Evolutionary conservation across 805 yeast genomes (phyloP).

Genomic region (Ogataea siamensis): DNA sequence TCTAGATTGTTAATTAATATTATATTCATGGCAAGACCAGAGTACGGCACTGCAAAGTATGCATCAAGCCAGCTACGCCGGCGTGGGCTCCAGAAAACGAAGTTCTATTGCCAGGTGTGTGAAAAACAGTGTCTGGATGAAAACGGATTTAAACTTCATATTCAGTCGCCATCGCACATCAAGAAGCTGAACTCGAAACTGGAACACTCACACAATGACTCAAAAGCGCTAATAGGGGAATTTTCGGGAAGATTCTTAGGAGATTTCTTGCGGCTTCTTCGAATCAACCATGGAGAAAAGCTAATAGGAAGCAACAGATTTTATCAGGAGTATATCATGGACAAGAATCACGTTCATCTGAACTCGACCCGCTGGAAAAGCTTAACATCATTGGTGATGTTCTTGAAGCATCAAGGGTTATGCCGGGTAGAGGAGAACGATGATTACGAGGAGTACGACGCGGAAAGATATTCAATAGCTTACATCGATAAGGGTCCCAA

Average conservation of each 20-base stretch:
- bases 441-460: constrained; percentile 34
- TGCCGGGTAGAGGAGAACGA: constrained; percentile 48
- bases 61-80: constrained; percentile 76
- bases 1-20: background rate
- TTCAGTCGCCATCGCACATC: constrained; percentile 75
- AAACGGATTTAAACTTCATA: constrained; percentile 90
- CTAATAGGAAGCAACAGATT: constrained; percentile 75
- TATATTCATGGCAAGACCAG: constrained; percentile 51
- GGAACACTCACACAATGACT: constrained; percentile 40
- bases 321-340: constrained; percentile 85
- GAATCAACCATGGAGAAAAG: constrained; percentile 78
- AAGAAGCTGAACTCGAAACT: constrained; percentile 48
- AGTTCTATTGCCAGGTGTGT: constrained; percentile 89
- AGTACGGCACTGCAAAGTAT: constrained; percentile 65
- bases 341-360: constrained; percentile 84
- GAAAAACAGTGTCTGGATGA: constrained; percentile 93
- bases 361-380: constrained; percentile 82
- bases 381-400: constrained; percentile 63
- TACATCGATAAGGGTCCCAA: constrained; percentile 56
- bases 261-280: constrained; percentile 63
- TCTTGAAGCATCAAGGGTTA: constrained; percentile 54
- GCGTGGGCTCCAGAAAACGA: constrained; percentile 79
- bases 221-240: constrained; percentile 41
- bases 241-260: constrained; percentile 58
- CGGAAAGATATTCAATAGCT: constrained; percentile 38